Conservation (phyloP, 257 asterid genomes). For the Datura wrightii region DNA sequence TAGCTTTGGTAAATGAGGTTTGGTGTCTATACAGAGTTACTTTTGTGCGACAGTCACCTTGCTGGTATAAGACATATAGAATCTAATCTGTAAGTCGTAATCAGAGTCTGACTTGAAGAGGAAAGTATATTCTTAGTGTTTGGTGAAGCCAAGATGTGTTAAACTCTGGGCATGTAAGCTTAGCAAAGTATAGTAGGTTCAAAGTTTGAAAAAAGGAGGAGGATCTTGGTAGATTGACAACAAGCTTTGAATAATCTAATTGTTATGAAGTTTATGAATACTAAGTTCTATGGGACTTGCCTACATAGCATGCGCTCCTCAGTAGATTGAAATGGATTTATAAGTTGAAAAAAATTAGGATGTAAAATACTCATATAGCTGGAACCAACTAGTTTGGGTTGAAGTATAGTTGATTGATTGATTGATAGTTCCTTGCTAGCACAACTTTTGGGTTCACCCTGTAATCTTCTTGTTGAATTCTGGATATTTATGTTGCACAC, state of each 20-base stretch:
- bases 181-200: constrained; percentile 24
- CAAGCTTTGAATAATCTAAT: not conserved
- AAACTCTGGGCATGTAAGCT: constrained; percentile 9
- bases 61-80: not conserved
- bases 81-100: not conserved
- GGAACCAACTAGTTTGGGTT: constrained; percentile 6
- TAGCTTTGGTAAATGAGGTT: constrained; percentile 17
- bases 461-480: constrained; percentile 21
- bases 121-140: not conserved
- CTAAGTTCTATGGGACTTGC: constrained; percentile 3
- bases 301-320: constrained; percentile 8
- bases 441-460: not conserved
- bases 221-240: constrained; percentile 17
- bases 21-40: not conserved
- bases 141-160: not conserved
- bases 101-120: constrained; percentile 8
- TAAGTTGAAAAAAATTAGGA: constrained; percentile 15
- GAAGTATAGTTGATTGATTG: constrained; percentile 9
- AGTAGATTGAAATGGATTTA: not conserved
- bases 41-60: not conserved
- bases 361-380: not conserved
- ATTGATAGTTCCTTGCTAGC: constrained; percentile 20
- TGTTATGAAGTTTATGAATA: constrained; percentile 17
- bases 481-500: constrained; percentile 18
- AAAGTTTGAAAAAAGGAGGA: not conserved